Evolutionary conservation across 345 rosid genomes (phyloP), one percentile per base, ranked within the genome.

Genomic region (Reutealis trisperma): DNA sequence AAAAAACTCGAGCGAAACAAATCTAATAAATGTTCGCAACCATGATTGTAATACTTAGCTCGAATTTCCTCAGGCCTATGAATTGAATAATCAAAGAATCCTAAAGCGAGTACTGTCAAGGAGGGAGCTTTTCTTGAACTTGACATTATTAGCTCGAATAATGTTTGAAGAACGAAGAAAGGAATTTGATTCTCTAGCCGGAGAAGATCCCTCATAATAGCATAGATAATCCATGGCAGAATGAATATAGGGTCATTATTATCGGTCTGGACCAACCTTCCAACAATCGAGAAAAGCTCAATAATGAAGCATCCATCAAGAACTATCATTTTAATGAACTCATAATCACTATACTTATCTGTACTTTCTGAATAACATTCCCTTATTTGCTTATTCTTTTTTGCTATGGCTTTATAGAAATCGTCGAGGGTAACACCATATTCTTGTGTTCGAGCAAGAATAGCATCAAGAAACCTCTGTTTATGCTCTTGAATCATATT

Each of bases 121-220:
- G 75, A 52, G 8, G 71, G 54, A 67, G n/a, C 30, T 7, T 1
- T 5, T 5, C 22, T 7, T 1, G 57, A 8, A 32, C 63, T 9
- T 3, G 25, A n/a, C 7, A 10, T 37, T 24, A 47, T 63, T 12
- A 73, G 55, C 10, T 63, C 24, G 52, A 47, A 80, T 42, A 80
- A 67, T 14, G 11, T 12, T 55, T 75, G 21, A 4, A 80, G 83
- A 52, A 75, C 83, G 6, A 55, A 45, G 6, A 70, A 75, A 0
- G 83, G 83, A 13, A 80, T 70, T 64, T 80, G 83, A 54, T 79
- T 79, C 67, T 79, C 82, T 21, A 80, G 41, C 52, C 66, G 41
- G 25, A 75, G 49, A 75, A 80, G 66, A 75, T 80, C 83, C 25
- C 66, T 63, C 65, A 70, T 44, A 16, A 80, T 65, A 30, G 69